Base-by-base conservation (phyloP, 2,329 filamentous ascomycete species). In the Trichoderma sp. region DNA sequence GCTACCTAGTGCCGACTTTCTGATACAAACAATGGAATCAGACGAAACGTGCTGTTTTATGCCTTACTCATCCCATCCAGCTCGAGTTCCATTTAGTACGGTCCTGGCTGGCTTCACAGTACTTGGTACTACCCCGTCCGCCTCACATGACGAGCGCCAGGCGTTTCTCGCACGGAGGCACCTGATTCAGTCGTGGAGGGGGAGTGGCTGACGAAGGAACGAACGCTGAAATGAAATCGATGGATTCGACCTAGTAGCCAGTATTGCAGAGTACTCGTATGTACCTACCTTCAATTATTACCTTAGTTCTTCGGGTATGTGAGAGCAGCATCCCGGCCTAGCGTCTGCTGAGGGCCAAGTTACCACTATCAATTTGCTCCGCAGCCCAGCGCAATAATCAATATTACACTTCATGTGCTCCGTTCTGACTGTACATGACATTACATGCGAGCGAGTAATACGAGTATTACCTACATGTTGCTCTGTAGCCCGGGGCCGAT, bases 131-230 rank as follows among this genome's bases (percentile, higher is more conserved):
- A 65, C 33, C 27, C 53, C 41, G 8, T 24, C 38, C 14, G 4
- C 24, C 67, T 56, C 74, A 64, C 59, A 64, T 64, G 74, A 75
- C 66, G 41, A 62, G 60, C 74, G 67, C 50, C 74, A 75, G 67
- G 4, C 21, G 38, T 64, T 75, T 21, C 60, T 72, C 74, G 74
- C 74, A 75, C 66, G 74, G 74, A 75, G 74, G 59, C 66, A 72
- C 74, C 74, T 75, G 67, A 75, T 75, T 56, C 74, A 64, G 41
- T 38, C 29, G n/a, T 56, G 60, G 74, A 75, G 67, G 74, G 74
- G 74, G 65, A 66, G 60, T 53, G 72, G 63, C 64, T 68, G 65
- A 69, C 53, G 64, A 53, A 75, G 65, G 64, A 74, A 67, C 62
- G 53, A 63, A 63, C 29, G 60, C 60, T 62, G 21, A 53, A 63